Evolutionary conservation across 352 stramenopile genomes (phyloP).

Genomic region (Phytophthora cactorum): DNA sequence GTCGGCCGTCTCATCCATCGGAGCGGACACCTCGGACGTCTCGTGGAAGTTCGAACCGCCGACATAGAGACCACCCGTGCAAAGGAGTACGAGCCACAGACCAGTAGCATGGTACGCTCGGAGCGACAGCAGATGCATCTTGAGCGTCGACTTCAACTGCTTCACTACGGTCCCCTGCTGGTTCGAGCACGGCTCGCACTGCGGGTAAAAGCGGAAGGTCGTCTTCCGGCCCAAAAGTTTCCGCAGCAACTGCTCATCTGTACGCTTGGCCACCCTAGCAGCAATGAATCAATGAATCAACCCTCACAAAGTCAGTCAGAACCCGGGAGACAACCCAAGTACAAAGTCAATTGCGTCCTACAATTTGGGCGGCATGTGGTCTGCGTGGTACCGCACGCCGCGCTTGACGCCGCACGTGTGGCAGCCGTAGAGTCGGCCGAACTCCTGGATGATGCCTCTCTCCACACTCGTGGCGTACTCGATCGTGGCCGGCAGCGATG

Average conservation of each 20-base stretch:
- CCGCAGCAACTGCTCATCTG: constrained; percentile 52
- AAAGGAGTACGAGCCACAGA: constrained; percentile 84
- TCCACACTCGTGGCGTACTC: constrained; percentile 75
- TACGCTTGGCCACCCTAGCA: constrained; percentile 62
- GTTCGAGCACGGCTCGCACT: constrained; percentile 87
- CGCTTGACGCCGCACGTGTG: constrained; percentile 82
- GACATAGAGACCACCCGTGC: constrained; percentile 76
- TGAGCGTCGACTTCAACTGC: constrained; percentile 65
- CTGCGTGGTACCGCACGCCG: constrained; percentile 74
- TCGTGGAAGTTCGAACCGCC: constrained; percentile 71
- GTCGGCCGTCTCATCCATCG: constrained; percentile 24
- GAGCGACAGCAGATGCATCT: constrained; percentile 66
- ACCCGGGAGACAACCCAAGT: constrained; percentile 2
- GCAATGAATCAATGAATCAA: neutral
- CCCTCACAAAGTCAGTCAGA: neutral
- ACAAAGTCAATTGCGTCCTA: constrained; percentile 29
- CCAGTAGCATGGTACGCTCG: constrained; percentile 80
- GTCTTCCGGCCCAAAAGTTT: constrained; percentile 55
- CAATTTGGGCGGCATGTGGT: constrained; percentile 89
- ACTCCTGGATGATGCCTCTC: constrained; percentile 77
- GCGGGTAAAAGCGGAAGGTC: constrained; percentile 82
- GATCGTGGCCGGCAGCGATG: constrained; percentile 72
- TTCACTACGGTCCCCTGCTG: constrained; percentile 71
- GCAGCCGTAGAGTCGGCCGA: constrained; percentile 80
- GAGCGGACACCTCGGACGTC: constrained; percentile 51